Percentiles rank a stretch among this genome's conserved stretches.
phyloP scores from a whole-genome alignment of 495 filamentous ascomycete genomes.

The Trichodelitschia bisporula region DNA sequence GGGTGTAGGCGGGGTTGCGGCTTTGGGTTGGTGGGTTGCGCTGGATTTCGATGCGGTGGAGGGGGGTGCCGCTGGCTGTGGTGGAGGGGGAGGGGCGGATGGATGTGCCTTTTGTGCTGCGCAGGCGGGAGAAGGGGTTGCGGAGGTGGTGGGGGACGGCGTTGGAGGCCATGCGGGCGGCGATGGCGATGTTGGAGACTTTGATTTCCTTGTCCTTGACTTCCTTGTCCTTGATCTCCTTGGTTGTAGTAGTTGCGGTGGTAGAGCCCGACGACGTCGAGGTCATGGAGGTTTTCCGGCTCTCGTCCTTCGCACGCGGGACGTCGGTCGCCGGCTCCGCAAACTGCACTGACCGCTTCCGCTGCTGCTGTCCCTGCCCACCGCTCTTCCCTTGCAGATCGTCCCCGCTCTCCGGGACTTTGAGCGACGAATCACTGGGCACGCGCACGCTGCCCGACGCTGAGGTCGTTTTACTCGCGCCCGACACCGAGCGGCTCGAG shows the following conservation, averaged over 20 bases:
- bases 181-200: slow-evolving; percentile 10
- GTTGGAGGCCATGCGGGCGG: slow-evolving; percentile 4
- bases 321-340: too few relatives aligned
- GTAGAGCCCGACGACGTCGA: slow-evolving; percentile 1
- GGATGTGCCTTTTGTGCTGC: slow-evolving; percentile 8
- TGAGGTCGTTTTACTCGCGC: slow-evolving; percentile 6
- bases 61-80: slow-evolving; percentile 18
- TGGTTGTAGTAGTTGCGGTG: too few relatives aligned
- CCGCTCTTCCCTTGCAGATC: too few relatives aligned
- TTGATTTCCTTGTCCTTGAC: slow-evolving; percentile 8
- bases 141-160: slow-evolving; percentile 10
- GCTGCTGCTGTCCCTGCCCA: too few relatives aligned
- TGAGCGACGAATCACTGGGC: slow-evolving; percentile 10
- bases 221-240: slow-evolving; percentile 15
- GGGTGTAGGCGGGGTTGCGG: slow-evolving; percentile 44
- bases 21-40: slow-evolving; percentile 55
- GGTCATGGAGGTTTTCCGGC: too few relatives aligned
- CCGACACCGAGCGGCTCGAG: slow-evolving; percentile 4
- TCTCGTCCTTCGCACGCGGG: too few relatives aligned
- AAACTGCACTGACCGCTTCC: too few relatives aligned
- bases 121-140: slow-evolving; percentile 18
- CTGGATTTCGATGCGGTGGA: slow-evolving; percentile 48
- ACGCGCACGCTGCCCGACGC: slow-evolving; percentile 7
- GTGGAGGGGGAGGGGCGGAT: neutral
- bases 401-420: slow-evolving; percentile 4